Conservation (phyloP, 805 yeast species). For the Saccharomycopsis fibuligera region DNA sequence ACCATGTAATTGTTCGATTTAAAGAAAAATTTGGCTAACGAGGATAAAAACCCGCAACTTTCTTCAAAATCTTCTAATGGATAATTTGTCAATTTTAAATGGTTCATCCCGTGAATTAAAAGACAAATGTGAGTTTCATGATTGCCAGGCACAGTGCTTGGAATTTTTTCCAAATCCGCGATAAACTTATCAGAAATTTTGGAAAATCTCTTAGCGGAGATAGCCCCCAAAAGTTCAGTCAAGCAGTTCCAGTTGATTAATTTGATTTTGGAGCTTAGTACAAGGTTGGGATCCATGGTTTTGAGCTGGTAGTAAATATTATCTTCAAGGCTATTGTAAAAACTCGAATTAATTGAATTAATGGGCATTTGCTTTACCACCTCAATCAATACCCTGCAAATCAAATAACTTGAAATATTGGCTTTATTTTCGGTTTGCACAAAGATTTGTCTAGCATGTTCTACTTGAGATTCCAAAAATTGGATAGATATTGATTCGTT, state of each 20-base stretch:
- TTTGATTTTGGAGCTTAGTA: conserved; percentile 65
- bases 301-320: conserved; percentile 86
- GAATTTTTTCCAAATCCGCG: conserved; percentile 83
- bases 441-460: conserved; percentile 53
- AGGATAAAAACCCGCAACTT: conserved; percentile 81
- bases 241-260: conserved; percentile 92
- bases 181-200: conserved; percentile 91
- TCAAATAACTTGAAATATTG: conserved; percentile 75
- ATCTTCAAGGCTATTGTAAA: conserved; percentile 82
- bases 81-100: conserved; percentile 67
- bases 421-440: conserved; percentile 84
- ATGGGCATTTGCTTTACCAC: conserved; percentile 82
- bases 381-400: conserved; percentile 88
- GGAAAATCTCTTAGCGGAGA: conserved; percentile 78
- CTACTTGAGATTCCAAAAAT: conserved; percentile 28
- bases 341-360: conserved; percentile 67
- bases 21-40: conserved; percentile 77
- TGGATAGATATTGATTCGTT: conserved; percentile 13
- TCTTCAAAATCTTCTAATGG: conserved; percentile 91
- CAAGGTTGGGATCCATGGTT: conserved; percentile 72
- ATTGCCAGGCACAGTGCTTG: conserved; percentile 34
- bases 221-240: conserved; percentile 81
- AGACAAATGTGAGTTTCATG: conserved; percentile 58
- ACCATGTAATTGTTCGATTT: conserved; percentile 60
- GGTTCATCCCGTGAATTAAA: conserved; percentile 87